phyloP scores from a whole-genome alignment of 2,329 filamentous ascomycete species.

The Ophiostoma triangulosporum region DNA sequence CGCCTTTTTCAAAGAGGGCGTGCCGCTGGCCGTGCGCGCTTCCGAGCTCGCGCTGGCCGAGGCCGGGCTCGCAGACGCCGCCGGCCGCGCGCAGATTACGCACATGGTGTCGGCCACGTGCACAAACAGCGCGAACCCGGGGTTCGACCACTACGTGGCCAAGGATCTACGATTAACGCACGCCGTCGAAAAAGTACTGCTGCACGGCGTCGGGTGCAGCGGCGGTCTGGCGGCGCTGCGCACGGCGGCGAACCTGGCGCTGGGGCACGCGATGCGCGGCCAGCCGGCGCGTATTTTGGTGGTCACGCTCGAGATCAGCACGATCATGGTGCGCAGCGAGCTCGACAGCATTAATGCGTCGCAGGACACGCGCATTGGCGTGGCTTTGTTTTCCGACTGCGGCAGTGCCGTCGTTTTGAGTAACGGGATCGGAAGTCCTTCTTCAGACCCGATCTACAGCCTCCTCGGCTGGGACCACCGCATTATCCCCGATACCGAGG shows the following conservation, averaged over 20 bases:
- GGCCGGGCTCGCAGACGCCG: constrained; percentile 29
- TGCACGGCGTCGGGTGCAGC: constrained; percentile 54
- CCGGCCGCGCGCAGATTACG: constrained; percentile 36
- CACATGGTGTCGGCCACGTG: constrained; percentile 56
- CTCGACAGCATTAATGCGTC: constrained; percentile 46
- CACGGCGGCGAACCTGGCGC: constrained; percentile 52
- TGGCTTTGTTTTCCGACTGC: constrained; percentile 56
- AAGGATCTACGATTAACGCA: constrained; percentile 43
- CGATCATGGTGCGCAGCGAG: constrained; percentile 49
- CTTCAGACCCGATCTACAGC: constrained; percentile 37
- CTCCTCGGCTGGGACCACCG: constrained; percentile 53
- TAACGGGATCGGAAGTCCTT: constrained; percentile 41
- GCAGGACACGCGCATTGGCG: constrained; percentile 50
- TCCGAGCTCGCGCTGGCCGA: constrained; percentile 42
- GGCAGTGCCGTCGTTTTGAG: constrained; percentile 52
- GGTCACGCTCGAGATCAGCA: constrained; percentile 50
- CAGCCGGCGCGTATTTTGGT: constrained; percentile 50
- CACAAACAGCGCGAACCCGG: constrained; percentile 56
- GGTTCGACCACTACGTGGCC: constrained; percentile 52
- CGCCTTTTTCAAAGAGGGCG: constrained; percentile 41
- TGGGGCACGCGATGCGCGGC: constrained; percentile 45
- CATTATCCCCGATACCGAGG: constrained; percentile 46
- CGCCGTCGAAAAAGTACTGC: constrained; percentile 48
- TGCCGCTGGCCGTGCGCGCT: constrained; percentile 43
- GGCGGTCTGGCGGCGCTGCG: constrained; percentile 49